Percentiles rank a stretch among this genome's conserved stretches.
These are phyloP conservation scores for Brassica juncea DNA, from an alignment of 345 rosid genomes.

Conservation along the genomic window DNA sequence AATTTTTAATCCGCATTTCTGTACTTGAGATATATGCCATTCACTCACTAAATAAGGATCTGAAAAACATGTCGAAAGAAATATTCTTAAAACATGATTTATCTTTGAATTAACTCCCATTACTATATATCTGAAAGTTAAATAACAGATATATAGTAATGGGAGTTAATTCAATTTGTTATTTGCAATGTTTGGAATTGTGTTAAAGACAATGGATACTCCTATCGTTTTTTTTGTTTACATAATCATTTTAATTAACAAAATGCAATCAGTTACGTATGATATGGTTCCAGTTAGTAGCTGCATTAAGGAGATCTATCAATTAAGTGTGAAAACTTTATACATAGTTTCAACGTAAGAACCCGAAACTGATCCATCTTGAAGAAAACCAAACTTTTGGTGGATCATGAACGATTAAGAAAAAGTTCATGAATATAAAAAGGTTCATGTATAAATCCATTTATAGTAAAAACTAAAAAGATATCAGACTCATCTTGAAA, in stretches of 20 bases:
- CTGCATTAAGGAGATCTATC: neutral
- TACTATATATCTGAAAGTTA: neutral
- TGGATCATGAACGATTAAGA: neutral
- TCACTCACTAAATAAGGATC: too few relatives aligned
- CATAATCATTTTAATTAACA: neutral
- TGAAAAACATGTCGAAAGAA: too few relatives aligned
- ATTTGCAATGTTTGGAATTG: neutral
- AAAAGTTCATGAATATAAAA: neutral
- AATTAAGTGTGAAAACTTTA: neutral
- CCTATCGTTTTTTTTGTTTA: neutral
- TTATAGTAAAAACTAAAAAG: neutral
- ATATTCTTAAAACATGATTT: too few relatives aligned
- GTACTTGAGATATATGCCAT: too few relatives aligned
- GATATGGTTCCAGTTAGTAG: neutral
- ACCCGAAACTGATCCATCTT: neutral
- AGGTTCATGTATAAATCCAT: neutral
- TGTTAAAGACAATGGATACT: neutral
- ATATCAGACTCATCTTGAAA: neutral
- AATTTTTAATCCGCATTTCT: too few relatives aligned
- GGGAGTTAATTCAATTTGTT: neutral
- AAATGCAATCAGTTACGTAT: neutral
- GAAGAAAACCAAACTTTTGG: neutral
- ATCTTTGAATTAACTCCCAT: too few relatives aligned
- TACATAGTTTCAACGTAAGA: neutral
- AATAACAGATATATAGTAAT: neutral